phyloP scores from a whole-genome alignment of 768 basidiomycete genomes.

The Amanita pseudoporphyria region DNA sequence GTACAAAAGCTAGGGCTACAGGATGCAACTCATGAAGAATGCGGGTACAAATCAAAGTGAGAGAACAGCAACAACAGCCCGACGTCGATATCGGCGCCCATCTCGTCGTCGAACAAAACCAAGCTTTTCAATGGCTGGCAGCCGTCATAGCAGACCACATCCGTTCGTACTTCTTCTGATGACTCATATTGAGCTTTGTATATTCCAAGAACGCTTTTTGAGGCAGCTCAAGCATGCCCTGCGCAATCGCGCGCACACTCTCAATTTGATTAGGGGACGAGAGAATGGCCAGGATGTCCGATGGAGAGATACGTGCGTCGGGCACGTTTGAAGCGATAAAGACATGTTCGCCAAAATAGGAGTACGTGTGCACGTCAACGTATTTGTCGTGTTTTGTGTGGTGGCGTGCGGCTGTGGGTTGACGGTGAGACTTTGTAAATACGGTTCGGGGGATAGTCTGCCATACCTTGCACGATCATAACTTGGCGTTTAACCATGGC shows the following conservation, averaged over 20 bases:
- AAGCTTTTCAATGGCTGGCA: not conserved
- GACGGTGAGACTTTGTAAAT: too few species aligned
- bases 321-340: constrained; percentile 56
- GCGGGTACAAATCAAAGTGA: too few species aligned
- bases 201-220: constrained; percentile 50
- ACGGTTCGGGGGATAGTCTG: too few species aligned
- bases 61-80: too few species aligned
- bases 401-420: constrained; percentile 43
- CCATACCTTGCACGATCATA: constrained; percentile 59
- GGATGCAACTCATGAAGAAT: too few species aligned
- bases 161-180: constrained; percentile 46
- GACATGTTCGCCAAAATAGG: constrained; percentile 53
- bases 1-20: too few species aligned
- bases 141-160: constrained; percentile 30
- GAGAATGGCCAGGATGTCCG: constrained; percentile 53
- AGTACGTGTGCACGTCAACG: constrained; percentile 58
- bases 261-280: constrained; percentile 8
- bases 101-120: too few species aligned
- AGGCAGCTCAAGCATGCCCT: constrained; percentile 59
- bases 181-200: constrained; percentile 39
- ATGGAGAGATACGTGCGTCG: constrained; percentile 49
- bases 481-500: constrained; percentile 62
- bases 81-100: too few species aligned
- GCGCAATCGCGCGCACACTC: constrained; percentile 18
- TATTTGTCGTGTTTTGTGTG: constrained; percentile 47